Base-by-base conservation (phyloP, 805 yeast species). In the Monosporozyma aquatica region DNA sequence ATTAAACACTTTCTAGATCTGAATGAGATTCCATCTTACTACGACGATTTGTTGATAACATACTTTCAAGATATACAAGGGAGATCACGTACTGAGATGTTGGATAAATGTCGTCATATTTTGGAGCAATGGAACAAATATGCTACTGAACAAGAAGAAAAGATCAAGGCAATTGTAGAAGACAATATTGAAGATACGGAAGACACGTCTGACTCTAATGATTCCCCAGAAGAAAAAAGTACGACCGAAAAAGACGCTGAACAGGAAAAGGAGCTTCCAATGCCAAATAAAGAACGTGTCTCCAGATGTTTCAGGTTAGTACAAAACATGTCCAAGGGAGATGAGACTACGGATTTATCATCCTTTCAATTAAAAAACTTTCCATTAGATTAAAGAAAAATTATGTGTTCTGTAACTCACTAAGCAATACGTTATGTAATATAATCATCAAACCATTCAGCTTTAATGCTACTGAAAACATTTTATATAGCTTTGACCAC, bases 41-140 rank as follows among this genome's bases (percentile, higher is more conserved):
- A 55, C 36, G 51, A 62, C 42, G 49, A 44, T 10, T 43, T 62
- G 27, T 33, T 62, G 17, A 46, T 55, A 24, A 42, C 49, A n/a
- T 62, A 62, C 42, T 61, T 61, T 42, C 49, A 50, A 34, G 56
- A 55, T 37, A 29, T 57, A 32, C 53, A 49, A 18, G 59, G 60
- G 17, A 51, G 47, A 23, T 40, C 57, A 3, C 56, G 51, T 37
- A 46, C 40, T 17, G 55, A 51, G 11, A 40, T 59, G 17, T 22
- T 46, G 9, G 47, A 47, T 26, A 50, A 47, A 47, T 56, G 62
- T 37, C 43, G 41, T 28, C 39, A 37, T 1, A 44, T 51, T 33
- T 40, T 58, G 2, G 35, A 48, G 3, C 38, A 41, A 13, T 59
- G 64, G 64, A 58, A 61, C 38, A 49, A 45, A 5, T 58, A 50